These are phyloP conservation scores for Colletotrichum sublineola DNA, from an alignment of 2,329 filamentous ascomycete species.

Conservation along the genomic window DNA sequence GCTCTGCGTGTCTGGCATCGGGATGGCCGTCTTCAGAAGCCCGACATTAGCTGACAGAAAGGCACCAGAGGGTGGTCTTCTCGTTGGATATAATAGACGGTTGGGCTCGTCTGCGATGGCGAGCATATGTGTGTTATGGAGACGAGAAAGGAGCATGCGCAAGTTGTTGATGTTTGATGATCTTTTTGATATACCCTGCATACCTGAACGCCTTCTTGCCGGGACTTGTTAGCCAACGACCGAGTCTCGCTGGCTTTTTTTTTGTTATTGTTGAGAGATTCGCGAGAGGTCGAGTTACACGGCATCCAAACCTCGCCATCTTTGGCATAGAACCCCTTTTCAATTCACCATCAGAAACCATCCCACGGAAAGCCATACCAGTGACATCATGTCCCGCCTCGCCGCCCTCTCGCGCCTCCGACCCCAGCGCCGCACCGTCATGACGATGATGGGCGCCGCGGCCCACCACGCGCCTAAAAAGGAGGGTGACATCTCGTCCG, in stretches of 20 bases:
- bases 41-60: not conserved
- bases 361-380: no score
- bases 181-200: not conserved
- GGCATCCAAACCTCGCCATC: not conserved
- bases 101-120: not conserved
- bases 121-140: not conserved
- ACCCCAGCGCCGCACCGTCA: slow-evolving; percentile 23
- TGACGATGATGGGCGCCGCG: slow-evolving; percentile 29
- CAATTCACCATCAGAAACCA: not conserved
- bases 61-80: not conserved
- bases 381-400: slow-evolving; percentile 15
- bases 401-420: not conserved
- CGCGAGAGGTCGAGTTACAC: not conserved
- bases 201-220: not conserved
- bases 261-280: not conserved
- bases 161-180: not conserved
- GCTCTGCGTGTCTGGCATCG: not conserved
- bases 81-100: slow-evolving; percentile 2
- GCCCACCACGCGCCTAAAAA: slow-evolving; percentile 54
- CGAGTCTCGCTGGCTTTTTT: not conserved
- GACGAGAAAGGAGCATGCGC: not conserved
- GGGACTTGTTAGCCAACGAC: not conserved
- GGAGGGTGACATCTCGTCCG: slow-evolving; percentile 73
- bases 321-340: not conserved
- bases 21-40: slow-evolving; percentile 4